Base-by-base conservation (phyloP, 2,329 filamentous ascomycete genomes). In the Drechslerella stenobrocha region DNA sequence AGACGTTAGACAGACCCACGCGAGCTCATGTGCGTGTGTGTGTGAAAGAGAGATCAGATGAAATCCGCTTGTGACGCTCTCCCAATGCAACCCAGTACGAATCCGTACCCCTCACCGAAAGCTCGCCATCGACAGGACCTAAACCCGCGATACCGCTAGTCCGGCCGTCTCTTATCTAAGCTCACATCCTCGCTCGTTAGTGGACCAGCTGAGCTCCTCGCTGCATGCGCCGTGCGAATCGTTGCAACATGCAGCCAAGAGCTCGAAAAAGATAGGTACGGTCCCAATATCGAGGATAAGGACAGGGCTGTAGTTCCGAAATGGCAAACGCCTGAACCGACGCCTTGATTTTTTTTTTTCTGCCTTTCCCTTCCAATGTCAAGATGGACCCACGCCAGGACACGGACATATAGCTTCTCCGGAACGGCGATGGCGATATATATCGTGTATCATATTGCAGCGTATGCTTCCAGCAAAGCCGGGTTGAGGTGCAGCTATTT, bases 11-110 rank as follows among this genome's bases (percentile, higher is more conserved):
- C 37, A 4, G 37, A 20, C 61, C 61, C 53, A 66, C 61, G 61
- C 61, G 48, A 59, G 61, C 18, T 35, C 26, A n/a, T 28, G 32
- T 18, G 28, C n/a, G n/a, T n/a, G n/a, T n/a, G n/a, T n/a, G n/a
- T n/a, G n/a, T n/a, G n/a, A n/a, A n/a, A n/a, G n/a, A 57, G 59
- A 66, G 61, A 66, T 66, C 61, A 66, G 61, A 66, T 53, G 61
- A 66, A 66, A 59, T 66, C 37, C 50, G 53, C 61, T 66, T 66
- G 61, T 66, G 61, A 66, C 48, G 47, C 24, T 23, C 37, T 48
- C 28, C 26, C 32, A 24, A 22, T 46, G 35, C 15, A 23, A 45
- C 1, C 30, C 30, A 37, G 11, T 37, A 37, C 3, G 15, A 37
- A 37, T 37, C n/a, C 13, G 34, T 13, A 37, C 15, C 4, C 37